Percentiles rank a stretch among this genome's conserved stretches.
Evolutionary conservation across 768 basidiomycete species (phyloP).

Genomic region (Pulveroboletus ravenelii): DNA sequence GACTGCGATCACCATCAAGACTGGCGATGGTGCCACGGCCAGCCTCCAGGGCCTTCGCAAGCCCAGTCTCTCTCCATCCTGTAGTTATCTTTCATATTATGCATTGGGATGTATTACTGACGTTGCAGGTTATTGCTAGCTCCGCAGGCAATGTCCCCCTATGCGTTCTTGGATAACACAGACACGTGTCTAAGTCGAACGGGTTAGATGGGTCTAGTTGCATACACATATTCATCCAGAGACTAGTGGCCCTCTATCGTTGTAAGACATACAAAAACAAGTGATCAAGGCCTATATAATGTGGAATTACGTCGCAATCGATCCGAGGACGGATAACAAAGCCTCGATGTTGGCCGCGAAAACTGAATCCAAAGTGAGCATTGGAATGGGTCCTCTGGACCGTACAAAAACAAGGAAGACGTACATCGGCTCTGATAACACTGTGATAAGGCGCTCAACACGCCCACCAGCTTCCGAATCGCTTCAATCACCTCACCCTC

Average conservation of each 20-base stretch:
- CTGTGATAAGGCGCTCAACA: conserved; percentile 16
- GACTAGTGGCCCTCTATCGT: neutral
- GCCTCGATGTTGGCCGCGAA: conserved; percentile 24
- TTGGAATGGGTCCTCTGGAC: neutral
- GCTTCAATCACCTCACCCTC: conserved; percentile 12
- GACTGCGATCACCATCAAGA: conserved; percentile 19
- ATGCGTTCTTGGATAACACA: conserved; percentile 23
- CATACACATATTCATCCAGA: neutral
- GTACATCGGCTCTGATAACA: conserved; percentile 17
- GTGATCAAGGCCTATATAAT: neutral
- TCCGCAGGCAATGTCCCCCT: conserved; percentile 23
- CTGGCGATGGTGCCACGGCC: conserved; percentile 14
- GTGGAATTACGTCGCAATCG: conserved; percentile 6
- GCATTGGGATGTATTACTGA: neutral
- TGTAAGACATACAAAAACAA: neutral
- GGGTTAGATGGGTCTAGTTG: neutral
- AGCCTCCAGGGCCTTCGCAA: conserved; percentile 16
- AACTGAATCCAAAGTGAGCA: conserved; percentile 5
- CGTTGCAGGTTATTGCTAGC: conserved; percentile 6
- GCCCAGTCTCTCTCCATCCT: conserved; percentile 21
- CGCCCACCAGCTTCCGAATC: conserved; percentile 14
- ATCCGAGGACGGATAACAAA: conserved; percentile 21
- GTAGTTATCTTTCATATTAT: conserved; percentile 2
- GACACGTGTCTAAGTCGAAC: conserved; percentile 10
- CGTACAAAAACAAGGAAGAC: neutral